Base-by-base conservation (phyloP, 495 filamentous ascomycete genomes). In the Xylaria palmicola region DNA sequence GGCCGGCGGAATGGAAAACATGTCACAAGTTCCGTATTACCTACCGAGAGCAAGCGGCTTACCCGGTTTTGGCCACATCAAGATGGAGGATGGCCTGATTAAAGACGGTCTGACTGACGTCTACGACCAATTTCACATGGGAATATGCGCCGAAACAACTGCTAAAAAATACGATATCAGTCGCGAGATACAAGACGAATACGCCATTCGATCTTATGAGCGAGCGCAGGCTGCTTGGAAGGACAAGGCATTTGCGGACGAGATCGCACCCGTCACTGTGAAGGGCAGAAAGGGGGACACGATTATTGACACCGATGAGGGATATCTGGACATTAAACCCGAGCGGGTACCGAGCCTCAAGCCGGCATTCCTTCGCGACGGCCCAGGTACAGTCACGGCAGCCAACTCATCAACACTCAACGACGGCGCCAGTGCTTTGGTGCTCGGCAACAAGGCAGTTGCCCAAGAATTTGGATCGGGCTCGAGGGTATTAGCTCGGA, bases 81-180 rank as follows among this genome's bases (percentile, higher is more conserved):
- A 88, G 71, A 77, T 93, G 73, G 88, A 93, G 72, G 94, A 98
- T 71, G 94, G 94, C 4, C 75, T 98, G 67, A 89, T 97, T 67
- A 96, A 93, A 74, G 94, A 98, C 69, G 94, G 94, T 8, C 78
- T 98, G 39, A 96, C 92, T 84, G 94, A 98, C 75, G 92, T 97
- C 22, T 98, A 97, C 74, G 90, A 96, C 72, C 82, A 96, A 69
- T 88, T 97, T 68, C 93, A 97, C 71, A 98, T 98, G 94, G 94
- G 94, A 7, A 89, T 92, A 59, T 98, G 94, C 69, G 94, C 93
- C n/a, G 94, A 98, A 79, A 88, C 89, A 58, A 96, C 93, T 12
- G 93, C 91, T 4, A 94, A 93, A 80, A 93, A 95, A 63, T 83
- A 90, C 69, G 76, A 84, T 0, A 84, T 98, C 51, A 86, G 87